Conservation (phyloP, 169 alveolate species). For the Babesia bovis region DNA sequence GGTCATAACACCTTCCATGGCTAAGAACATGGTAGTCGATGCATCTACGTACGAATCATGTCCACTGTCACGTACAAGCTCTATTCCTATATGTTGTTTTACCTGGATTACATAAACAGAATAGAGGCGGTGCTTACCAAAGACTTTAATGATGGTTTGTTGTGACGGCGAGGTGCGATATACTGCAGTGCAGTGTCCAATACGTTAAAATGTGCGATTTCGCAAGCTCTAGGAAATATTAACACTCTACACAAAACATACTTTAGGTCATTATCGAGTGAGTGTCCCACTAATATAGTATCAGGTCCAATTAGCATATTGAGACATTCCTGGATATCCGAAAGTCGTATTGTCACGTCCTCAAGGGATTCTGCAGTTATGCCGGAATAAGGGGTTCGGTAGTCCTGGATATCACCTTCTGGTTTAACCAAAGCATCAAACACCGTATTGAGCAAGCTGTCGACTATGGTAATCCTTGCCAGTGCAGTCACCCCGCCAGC, state of each 20-base stretch:
- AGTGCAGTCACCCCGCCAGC: conserved; percentile 46
- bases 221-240: conserved; percentile 33
- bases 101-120: conserved; percentile 17
- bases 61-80: conserved; percentile 54
- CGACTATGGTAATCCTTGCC: conserved; percentile 67
- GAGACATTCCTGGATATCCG: conserved; percentile 54
- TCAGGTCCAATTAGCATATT: conserved; percentile 45
- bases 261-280: conserved; percentile 64
- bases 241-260: neutral
- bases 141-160: conserved; percentile 35
- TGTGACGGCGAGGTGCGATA: neutral
- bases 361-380: conserved; percentile 57
- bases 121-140: conserved; percentile 4
- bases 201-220: conserved; percentile 47
- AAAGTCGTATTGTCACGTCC: conserved; percentile 48
- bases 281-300: conserved; percentile 67
- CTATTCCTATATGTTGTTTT: conserved; percentile 49
- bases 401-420: conserved; percentile 43
- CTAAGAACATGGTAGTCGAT: conserved; percentile 61
- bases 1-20: conserved; percentile 49
- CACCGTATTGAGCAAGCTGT: conserved; percentile 56
- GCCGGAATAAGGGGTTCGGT: conserved; percentile 70
- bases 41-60: conserved; percentile 72
- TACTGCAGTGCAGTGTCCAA: conserved; percentile 63
- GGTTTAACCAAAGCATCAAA: conserved; percentile 67